Conservation (phyloP, 768 basidiomycete genomes). For the Antrodiella citrinella region DNA sequence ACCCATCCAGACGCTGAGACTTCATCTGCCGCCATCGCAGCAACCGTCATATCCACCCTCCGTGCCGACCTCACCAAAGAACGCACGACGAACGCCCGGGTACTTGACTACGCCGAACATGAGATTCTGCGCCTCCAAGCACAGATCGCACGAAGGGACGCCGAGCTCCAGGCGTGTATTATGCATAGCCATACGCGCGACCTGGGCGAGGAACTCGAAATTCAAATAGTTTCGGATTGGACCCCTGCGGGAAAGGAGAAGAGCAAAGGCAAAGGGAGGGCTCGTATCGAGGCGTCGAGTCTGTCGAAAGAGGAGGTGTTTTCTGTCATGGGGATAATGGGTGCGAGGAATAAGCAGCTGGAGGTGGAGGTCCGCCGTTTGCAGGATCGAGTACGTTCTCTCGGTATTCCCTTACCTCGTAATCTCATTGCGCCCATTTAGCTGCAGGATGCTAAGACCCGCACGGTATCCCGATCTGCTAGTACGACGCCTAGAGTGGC, state of each 20-base stretch:
- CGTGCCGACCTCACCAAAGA: conserved; percentile 38
- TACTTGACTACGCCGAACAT: conserved; percentile 30
- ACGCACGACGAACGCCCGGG: conserved; percentile 33
- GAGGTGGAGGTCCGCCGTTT: conserved; percentile 35
- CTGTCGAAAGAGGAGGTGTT: conserved; percentile 28
- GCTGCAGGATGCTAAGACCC: background rate
- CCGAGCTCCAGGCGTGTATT: conserved; percentile 37
- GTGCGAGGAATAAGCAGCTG: conserved; percentile 33
- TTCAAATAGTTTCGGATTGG: background rate
- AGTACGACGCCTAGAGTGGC: background rate
- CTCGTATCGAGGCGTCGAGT: conserved; percentile 6
- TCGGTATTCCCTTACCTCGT: background rate
- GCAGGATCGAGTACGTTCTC: conserved; percentile 27
- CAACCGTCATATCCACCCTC: conserved; percentile 33
- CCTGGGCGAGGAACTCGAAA: background rate
- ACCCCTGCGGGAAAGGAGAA: background rate
- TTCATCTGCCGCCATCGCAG: conserved; percentile 10
- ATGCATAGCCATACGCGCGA: conserved; percentile 3
- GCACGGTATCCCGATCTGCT: background rate
- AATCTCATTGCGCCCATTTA: background rate
- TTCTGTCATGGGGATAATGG: conserved; percentile 30
- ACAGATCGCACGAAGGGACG: conserved; percentile 48
- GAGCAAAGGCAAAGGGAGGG: conserved; percentile 1
- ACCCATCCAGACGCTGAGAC: conserved; percentile 29
- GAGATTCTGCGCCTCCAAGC: conserved; percentile 41